phyloP scores from a whole-genome alignment of 768 basidiomycete genomes.

The Kockovaella imperatae region DNA sequence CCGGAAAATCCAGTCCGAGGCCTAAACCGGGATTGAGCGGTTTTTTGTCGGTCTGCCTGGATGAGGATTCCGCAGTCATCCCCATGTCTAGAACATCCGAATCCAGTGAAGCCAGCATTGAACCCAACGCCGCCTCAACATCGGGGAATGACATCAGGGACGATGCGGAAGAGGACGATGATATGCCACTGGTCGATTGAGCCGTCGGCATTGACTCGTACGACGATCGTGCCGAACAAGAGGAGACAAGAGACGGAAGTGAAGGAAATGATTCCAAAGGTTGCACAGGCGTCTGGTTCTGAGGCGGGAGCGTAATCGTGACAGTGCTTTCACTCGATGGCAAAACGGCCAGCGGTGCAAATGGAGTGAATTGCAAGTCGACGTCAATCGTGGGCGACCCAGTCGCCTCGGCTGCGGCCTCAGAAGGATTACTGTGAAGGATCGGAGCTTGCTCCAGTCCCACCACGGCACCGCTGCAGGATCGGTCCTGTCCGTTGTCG shows the following conservation, averaged over 20 bases:
- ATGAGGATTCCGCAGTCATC: constrained; percentile 6
- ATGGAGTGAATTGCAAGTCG: constrained; percentile 37
- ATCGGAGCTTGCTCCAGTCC: constrained; percentile 17
- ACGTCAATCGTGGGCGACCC: constrained; percentile 23
- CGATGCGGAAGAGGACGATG: constrained; percentile 20
- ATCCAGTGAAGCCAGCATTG: constrained; percentile 32
- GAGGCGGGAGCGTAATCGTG: constrained; percentile 4
- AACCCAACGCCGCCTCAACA: constrained; percentile 36
- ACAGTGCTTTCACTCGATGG: constrained; percentile 1
- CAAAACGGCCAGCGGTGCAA: constrained; percentile 14
- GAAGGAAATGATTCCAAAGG: constrained; percentile 37
- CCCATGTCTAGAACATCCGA: background rate
- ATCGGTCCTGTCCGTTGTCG: background rate
- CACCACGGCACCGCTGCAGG: too few relatives aligned
- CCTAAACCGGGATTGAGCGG: constrained; percentile 25
- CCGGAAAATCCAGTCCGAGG: constrained; percentile 18
- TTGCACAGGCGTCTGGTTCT: constrained; percentile 20
- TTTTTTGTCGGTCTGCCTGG: background rate
- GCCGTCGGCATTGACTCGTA: constrained; percentile 14
- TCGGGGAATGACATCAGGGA: constrained; percentile 33
- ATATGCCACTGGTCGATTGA: background rate
- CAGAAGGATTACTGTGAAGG: constrained; percentile 10
- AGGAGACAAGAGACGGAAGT: constrained; percentile 29
- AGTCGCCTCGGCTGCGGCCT: constrained; percentile 15
- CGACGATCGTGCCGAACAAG: constrained; percentile 12